Conservation (phyloP, 805 yeast genomes). For the Lachancea meyersii region DNA sequence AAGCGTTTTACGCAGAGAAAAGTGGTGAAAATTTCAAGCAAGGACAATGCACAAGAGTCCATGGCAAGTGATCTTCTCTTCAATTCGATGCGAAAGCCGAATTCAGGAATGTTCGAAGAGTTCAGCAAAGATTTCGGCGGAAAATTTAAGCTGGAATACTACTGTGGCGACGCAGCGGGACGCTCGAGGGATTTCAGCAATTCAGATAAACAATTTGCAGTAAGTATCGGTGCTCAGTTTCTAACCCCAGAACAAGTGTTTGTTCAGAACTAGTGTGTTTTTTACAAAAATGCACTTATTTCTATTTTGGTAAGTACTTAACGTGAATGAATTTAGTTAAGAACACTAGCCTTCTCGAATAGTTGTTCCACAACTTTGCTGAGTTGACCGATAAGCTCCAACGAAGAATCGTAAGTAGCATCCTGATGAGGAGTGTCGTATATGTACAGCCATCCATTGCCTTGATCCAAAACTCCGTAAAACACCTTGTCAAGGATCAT, state of each 20-base stretch:
- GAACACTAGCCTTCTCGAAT: constrained; percentile 86
- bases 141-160: constrained; percentile 28
- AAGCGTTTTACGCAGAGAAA: background rate
- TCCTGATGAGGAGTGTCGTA: constrained; percentile 87
- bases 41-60: background rate
- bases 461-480: constrained; percentile 95
- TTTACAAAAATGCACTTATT: background rate
- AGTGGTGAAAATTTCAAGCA: background rate
- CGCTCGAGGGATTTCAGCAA: constrained; percentile 72
- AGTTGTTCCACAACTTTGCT: constrained; percentile 82
- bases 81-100: constrained; percentile 60
- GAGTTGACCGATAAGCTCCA: constrained; percentile 81
- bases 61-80: constrained; percentile 12
- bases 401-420: constrained; percentile 79
- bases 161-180: constrained; percentile 98
- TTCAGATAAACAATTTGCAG: constrained; percentile 68
- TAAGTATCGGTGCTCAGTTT: constrained; percentile 47
- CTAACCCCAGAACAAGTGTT: constrained; percentile 69
- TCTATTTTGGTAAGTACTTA: background rate
- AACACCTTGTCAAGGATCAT: constrained; percentile 96
- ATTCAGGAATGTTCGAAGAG: constrained; percentile 66
- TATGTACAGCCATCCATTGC: constrained; percentile 93
- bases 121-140: constrained; percentile 37
- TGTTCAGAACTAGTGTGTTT: background rate
- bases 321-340: constrained; percentile 42